phyloP scores from a whole-genome alignment of 768 basidiomycete species.

The Mrakia hoshinonis region DNA sequence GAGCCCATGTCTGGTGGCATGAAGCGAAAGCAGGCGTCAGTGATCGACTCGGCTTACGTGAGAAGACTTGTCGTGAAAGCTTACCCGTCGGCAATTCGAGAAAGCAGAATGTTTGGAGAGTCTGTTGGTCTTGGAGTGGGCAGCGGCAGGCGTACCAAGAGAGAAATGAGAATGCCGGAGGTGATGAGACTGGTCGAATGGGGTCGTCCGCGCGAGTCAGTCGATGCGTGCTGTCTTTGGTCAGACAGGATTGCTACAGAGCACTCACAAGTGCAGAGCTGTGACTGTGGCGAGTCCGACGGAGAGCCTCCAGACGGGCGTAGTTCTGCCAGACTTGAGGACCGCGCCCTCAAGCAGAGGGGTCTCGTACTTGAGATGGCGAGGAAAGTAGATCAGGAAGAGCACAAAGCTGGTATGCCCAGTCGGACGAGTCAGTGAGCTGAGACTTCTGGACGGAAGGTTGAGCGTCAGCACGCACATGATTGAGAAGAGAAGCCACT shows the following conservation, averaged over 20 bases:
- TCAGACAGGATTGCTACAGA: not conserved
- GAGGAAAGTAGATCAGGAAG: conserved; percentile 86
- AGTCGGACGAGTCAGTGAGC: not conserved
- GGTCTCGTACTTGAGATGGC: conserved; percentile 58
- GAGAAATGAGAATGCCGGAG: not conserved
- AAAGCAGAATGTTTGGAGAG: conserved; percentile 20
- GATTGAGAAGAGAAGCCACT: conserved; percentile 74
- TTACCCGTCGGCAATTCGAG: conserved; percentile 20
- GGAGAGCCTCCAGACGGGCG: not conserved
- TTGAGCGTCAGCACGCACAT: conserved; percentile 53
- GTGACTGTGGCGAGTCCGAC: not conserved
- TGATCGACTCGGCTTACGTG: conserved; percentile 32
- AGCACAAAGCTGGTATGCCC: conserved; percentile 60
- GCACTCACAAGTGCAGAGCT: not conserved
- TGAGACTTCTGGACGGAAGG: not conserved
- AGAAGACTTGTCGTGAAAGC: not conserved
- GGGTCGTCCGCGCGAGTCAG: not conserved
- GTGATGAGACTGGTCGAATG: not conserved
- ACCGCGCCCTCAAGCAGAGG: not conserved
- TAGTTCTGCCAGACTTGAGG: not conserved
- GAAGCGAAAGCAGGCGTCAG: conserved; percentile 38
- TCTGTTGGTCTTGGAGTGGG: conserved; percentile 9
- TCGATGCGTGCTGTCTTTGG: too few species aligned
- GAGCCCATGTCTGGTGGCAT: conserved; percentile 60
- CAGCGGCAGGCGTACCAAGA: not conserved